Conservation (phyloP, 495 filamentous ascomycete genomes). For the Hypoxylon crocopeplum region DNA sequence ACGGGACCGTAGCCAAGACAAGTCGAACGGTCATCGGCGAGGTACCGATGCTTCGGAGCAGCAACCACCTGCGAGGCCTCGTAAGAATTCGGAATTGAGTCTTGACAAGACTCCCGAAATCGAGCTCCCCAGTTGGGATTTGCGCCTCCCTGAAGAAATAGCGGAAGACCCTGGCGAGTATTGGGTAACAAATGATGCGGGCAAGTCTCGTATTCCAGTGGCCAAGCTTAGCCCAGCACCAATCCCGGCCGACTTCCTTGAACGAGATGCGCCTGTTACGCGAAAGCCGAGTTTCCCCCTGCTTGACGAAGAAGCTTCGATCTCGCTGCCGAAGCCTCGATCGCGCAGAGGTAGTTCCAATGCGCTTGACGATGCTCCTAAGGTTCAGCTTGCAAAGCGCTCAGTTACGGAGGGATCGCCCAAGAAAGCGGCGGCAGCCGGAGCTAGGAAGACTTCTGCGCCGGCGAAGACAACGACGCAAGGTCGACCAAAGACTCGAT, state of each 20-base stretch:
- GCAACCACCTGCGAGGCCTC: slow-evolving; percentile 43
- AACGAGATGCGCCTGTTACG: slow-evolving; percentile 71
- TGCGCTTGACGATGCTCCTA: slow-evolving; percentile 56
- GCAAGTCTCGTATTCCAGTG: slow-evolving; percentile 81
- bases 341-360: slow-evolving; percentile 73
- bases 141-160: slow-evolving; percentile 81
- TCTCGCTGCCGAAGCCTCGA: slow-evolving; percentile 64
- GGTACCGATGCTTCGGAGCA: slow-evolving; percentile 50
- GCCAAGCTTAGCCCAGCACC: slow-evolving; percentile 77
- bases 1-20: slow-evolving; percentile 42
- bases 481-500: slow-evolving; percentile 69
- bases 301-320: slow-evolving; percentile 62
- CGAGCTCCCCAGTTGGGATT: slow-evolving; percentile 63
- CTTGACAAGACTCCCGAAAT: slow-evolving; percentile 42
- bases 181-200: slow-evolving; percentile 45
- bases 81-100: slow-evolving; percentile 56
- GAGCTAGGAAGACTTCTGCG: slow-evolving; percentile 49
- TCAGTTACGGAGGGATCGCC: slow-evolving; percentile 53
- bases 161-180: slow-evolving; percentile 66
- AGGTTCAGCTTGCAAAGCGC: slow-evolving; percentile 51
- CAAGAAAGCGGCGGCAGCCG: slow-evolving; percentile 47
- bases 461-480: slow-evolving; percentile 51
- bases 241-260: slow-evolving; percentile 71
- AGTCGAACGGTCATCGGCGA: slow-evolving; percentile 50
- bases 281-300: slow-evolving; percentile 61